phyloP scores from a whole-genome alignment of 2,329 filamentous ascomycete genomes.

The Periconia sp. region DNA sequence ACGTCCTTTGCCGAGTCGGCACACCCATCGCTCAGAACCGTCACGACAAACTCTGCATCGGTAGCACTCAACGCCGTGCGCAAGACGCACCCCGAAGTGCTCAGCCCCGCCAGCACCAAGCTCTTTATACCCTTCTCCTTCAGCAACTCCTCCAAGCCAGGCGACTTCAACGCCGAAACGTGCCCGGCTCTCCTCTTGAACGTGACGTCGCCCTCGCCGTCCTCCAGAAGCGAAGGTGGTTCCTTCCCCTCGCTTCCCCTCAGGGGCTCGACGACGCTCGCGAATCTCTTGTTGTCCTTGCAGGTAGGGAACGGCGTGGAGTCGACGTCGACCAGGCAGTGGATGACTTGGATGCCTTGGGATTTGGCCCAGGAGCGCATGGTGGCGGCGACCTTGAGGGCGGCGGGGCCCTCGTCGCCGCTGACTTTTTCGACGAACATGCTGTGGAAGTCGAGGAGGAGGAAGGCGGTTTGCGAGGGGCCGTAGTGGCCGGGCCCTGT shows the following conservation, averaged over 20 bases:
- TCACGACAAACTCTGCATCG: conserved; percentile 33
- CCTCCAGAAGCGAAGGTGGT: conserved; percentile 15
- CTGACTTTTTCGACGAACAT: conserved; percentile 18
- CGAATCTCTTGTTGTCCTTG: conserved; percentile 22
- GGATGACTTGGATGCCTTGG: conserved; percentile 32
- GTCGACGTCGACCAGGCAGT: conserved; percentile 29
- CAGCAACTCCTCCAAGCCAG: conserved; percentile 27
- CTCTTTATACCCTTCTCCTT: conserved; percentile 23
- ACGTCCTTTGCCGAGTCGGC: conserved; percentile 23
- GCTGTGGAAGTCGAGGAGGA: conserved; percentile 41
- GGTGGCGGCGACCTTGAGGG: conserved; percentile 23
- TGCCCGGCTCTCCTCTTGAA: conserved; percentile 25
- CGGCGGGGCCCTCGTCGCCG: conserved; percentile 13
- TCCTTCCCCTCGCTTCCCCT: conserved; percentile 19
- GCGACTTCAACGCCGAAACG: conserved; percentile 35
- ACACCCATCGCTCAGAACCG: conserved; percentile 34
- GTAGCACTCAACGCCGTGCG: conserved; percentile 27
- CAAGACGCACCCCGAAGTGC: conserved; percentile 17
- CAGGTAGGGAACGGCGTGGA: conserved; percentile 22
- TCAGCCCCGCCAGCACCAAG: conserved; percentile 24
- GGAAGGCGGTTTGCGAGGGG: conserved; percentile 32
- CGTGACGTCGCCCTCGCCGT: conserved; percentile 19
- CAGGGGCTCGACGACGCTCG: conserved; percentile 12
- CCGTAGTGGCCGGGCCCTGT: conserved; percentile 23
- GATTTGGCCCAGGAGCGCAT: conserved; percentile 33